These are phyloP conservation scores for Penicillium sp. DNA, from an alignment of 2,329 filamentous ascomycete genomes.

Conservation along the genomic window DNA sequence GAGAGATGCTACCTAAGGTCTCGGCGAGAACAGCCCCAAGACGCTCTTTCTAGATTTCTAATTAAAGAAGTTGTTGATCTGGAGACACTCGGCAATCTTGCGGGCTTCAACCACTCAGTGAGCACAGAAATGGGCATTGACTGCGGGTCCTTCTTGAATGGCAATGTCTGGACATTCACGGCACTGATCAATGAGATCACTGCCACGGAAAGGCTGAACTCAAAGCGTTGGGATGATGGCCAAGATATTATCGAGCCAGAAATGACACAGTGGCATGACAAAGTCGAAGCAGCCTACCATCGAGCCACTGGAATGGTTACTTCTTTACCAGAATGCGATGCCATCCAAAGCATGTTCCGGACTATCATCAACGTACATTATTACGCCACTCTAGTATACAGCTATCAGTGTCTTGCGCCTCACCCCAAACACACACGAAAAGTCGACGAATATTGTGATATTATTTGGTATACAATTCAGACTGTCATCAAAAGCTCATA, in stretches of 20 bases:
- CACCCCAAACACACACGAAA: not conserved
- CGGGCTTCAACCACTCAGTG: slow-evolving; percentile 3
- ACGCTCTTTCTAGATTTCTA: slow-evolving; percentile 16
- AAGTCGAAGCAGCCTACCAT: not conserved
- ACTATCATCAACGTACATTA: slow-evolving; percentile 27
- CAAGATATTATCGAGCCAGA: not conserved
- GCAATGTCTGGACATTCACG: slow-evolving; percentile 3
- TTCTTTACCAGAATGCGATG: not conserved
- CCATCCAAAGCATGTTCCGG: slow-evolving; percentile 10
- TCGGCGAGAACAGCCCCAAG: slow-evolving; percentile 2
- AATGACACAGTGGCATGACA: slow-evolving; percentile 3
- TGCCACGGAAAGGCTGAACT: not conserved
- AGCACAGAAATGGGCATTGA: not conserved
- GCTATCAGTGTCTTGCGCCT: slow-evolving; percentile 30
- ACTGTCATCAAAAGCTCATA: not conserved
- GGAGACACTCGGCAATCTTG: slow-evolving; percentile 22
- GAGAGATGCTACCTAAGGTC: slow-evolving; percentile 15
- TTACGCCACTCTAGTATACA: slow-evolving; percentile 33
- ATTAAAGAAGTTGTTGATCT: slow-evolving; percentile 29
- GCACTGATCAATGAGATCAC: slow-evolving; percentile 6
- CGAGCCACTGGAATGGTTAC: slow-evolving; percentile 5
- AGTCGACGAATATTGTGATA: not conserved
- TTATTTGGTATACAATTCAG: slow-evolving; percentile 2
- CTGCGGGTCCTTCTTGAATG: not conserved
- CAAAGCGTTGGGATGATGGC: too few relatives aligned